phyloP scores from a whole-genome alignment of 2,329 filamentous ascomycete genomes.

The Chrysoporthe cubensis region DNA sequence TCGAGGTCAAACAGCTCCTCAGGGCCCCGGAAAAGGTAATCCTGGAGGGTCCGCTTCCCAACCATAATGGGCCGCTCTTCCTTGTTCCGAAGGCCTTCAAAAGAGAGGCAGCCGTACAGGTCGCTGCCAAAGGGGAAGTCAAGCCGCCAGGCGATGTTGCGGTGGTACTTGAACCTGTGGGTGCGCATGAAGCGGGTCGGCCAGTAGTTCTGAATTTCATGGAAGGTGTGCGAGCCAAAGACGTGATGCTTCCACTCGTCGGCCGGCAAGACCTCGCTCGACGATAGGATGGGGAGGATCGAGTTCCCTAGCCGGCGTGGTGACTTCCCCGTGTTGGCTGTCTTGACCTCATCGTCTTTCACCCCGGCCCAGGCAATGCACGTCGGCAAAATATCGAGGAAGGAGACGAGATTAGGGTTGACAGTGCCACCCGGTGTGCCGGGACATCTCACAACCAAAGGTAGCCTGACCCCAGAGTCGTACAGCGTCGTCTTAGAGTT shows the following conservation, averaged over 20 bases:
- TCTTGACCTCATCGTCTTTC: not conserved
- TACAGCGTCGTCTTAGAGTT: slow-evolving; percentile 57
- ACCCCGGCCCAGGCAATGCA: slow-evolving; percentile 44
- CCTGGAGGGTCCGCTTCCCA: slow-evolving; percentile 44
- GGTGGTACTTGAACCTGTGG: slow-evolving; percentile 51
- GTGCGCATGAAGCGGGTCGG: slow-evolving; percentile 52
- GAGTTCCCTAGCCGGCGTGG: slow-evolving; percentile 39
- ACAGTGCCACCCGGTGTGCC: slow-evolving; percentile 33
- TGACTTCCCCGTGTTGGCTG: slow-evolving; percentile 16
- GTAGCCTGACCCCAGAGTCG: slow-evolving; percentile 50
- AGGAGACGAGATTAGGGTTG: slow-evolving; percentile 51
- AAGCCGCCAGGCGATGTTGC: slow-evolving; percentile 52
- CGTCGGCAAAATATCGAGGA: slow-evolving; percentile 50
- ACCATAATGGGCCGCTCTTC: slow-evolving; percentile 36
- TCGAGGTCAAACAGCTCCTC: slow-evolving; percentile 54
- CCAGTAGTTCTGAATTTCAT: slow-evolving; percentile 55
- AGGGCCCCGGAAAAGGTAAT: slow-evolving; percentile 48
- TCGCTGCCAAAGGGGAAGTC: slow-evolving; percentile 54
- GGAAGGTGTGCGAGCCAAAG: slow-evolving; percentile 56
- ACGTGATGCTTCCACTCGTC: slow-evolving; percentile 40
- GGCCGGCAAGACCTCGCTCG: slow-evolving; percentile 20
- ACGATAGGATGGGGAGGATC: slow-evolving; percentile 42
- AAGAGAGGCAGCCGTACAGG: slow-evolving; percentile 48
- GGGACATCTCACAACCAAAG: slow-evolving; percentile 46
- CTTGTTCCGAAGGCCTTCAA: slow-evolving; percentile 48